These are phyloP conservation scores for Plasmodium gaboni DNA, from an alignment of 169 alveolate species.

Conservation along the genomic window DNA sequence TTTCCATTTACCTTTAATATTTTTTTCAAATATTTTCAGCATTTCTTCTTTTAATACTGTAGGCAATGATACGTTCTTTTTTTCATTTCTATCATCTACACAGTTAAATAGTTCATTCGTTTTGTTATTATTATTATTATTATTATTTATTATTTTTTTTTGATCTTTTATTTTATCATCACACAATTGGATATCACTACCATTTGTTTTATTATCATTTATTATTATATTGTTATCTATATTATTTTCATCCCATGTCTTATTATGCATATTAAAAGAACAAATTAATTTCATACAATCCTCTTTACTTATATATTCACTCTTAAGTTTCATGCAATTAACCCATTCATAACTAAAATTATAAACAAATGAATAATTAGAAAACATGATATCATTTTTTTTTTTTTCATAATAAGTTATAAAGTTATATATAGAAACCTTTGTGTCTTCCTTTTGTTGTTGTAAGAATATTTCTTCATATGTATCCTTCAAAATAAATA, in stretches of 20 bases:
- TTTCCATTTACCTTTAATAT: slow-evolving; percentile 64
- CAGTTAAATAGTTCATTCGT: neutral
- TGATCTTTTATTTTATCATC: neutral
- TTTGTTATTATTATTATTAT: neutral
- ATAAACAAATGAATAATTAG: slow-evolving; percentile 27
- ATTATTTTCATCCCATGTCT: neutral
- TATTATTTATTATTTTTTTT: neutral
- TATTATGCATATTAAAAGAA: neutral
- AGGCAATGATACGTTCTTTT: neutral
- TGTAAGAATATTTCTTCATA: neutral
- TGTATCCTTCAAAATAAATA: slow-evolving; percentile 19
- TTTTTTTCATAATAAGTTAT: slow-evolving; percentile 34
- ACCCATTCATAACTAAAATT: slow-evolving; percentile 71
- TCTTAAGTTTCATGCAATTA: slow-evolving; percentile 35
- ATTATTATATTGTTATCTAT: neutral
- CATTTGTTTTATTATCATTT: neutral
- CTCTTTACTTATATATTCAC: slow-evolving; percentile 11
- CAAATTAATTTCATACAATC: slow-evolving; percentile 5
- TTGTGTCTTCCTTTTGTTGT: neutral
- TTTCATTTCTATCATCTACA: neutral
- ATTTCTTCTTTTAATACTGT: slow-evolving; percentile 22
- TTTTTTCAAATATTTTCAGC: slow-evolving; percentile 27
- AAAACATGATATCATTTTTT: slow-evolving; percentile 15
- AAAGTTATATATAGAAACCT: slow-evolving; percentile 27
- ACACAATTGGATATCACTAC: no score